These are phyloP conservation scores for Phialophora expanda DNA, from an alignment of 2,329 filamentous ascomycete genomes.

Conservation along the genomic window DNA sequence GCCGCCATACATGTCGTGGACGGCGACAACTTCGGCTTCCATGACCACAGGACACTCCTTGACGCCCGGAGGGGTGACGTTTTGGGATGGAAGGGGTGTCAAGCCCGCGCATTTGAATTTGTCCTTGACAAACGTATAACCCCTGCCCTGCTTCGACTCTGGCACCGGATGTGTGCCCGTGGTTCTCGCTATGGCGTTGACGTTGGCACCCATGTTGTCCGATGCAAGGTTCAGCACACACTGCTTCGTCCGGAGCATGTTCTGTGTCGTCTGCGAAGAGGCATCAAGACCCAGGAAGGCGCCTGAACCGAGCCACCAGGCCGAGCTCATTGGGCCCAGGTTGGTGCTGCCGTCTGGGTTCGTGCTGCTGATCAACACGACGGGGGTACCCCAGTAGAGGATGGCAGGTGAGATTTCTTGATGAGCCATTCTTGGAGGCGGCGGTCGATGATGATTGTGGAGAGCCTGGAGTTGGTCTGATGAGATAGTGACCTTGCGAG, in stretches of 20 bases:
- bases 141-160: constrained; percentile 36
- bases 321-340: constrained; percentile 53
- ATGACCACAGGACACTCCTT: constrained; percentile 52
- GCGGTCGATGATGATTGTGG: not conserved
- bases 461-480: not conserved
- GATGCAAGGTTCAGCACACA: constrained; percentile 53
- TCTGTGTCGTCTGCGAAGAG: constrained; percentile 48
- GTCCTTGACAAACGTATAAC: constrained; percentile 49
- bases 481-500: not conserved
- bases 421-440: constrained; percentile 15
- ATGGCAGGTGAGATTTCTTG: constrained; percentile 30
- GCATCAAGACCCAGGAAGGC: constrained; percentile 52
- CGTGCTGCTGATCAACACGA: constrained; percentile 48
- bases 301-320: constrained; percentile 52
- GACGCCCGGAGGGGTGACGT: constrained; percentile 47
- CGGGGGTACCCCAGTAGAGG: constrained; percentile 36
- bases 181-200: constrained; percentile 50
- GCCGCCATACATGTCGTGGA: constrained; percentile 46
- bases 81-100: constrained; percentile 45
- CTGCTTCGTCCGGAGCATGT: constrained; percentile 50
- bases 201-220: constrained; percentile 44
- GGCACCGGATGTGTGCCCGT: constrained; percentile 44
- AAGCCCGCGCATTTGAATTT: constrained; percentile 46
- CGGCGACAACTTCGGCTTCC: constrained; percentile 48
- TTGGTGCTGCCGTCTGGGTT: constrained; percentile 52